Percentiles rank a stretch among this genome's conserved stretches.
Evolutionary conservation across 2,329 filamentous ascomycete species (phyloP).

Genomic region (Fusarium austroafricanum): DNA sequence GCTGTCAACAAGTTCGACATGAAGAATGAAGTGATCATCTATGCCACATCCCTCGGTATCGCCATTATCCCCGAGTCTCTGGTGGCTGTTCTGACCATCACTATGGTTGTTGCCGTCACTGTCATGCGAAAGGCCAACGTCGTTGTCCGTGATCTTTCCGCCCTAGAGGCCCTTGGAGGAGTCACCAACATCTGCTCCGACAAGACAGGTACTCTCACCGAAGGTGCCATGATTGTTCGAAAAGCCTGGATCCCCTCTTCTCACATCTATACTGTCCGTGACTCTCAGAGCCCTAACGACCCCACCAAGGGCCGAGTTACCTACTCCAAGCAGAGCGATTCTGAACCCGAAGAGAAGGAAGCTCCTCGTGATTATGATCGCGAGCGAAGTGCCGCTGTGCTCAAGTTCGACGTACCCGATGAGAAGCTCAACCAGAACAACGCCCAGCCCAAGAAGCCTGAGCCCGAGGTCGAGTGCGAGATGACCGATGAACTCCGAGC

Average conservation of each 20-base stretch:
- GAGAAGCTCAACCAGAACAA: conserved; percentile 61
- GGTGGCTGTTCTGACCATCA: conserved; percentile 76
- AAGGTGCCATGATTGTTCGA: conserved; percentile 76
- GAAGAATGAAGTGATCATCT: conserved; percentile 66
- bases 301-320: conserved; percentile 69
- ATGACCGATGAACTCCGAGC: conserved; percentile 63
- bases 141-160: conserved; percentile 73
- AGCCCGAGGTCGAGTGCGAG: conserved; percentile 54
- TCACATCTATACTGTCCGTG: conserved; percentile 69
- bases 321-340: conserved; percentile 54
- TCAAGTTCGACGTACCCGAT: conserved; percentile 72
- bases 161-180: conserved; percentile 75
- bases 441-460: conserved; percentile 35
- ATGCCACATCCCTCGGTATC: conserved; percentile 68
- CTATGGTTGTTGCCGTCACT: conserved; percentile 74
- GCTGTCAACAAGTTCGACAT: conserved; percentile 66
- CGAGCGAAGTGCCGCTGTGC: conserved; percentile 68
- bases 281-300: conserved; percentile 70
- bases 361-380: conserved; percentile 67
- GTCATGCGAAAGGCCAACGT: conserved; percentile 74
- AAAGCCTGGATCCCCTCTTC: conserved; percentile 73
- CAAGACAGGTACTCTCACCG: conserved; percentile 77
- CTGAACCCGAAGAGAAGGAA: conserved; percentile 50
- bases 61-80: conserved; percentile 73
- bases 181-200: conserved; percentile 80